Base-by-base conservation (phyloP, 2,329 filamentous ascomycete species). In the Tolypocladium ovalisporum region DNA sequence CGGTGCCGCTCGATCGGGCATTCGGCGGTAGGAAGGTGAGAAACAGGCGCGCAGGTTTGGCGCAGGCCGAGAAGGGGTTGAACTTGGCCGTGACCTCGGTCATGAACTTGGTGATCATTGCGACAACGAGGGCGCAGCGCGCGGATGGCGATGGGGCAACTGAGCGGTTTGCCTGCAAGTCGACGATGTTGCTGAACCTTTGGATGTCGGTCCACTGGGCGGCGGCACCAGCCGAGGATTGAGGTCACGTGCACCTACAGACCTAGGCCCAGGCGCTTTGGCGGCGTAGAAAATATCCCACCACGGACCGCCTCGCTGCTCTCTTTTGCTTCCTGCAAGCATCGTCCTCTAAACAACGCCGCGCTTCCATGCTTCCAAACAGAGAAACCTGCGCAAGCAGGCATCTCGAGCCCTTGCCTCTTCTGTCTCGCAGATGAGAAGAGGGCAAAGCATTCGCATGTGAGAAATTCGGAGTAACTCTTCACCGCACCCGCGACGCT, bases 1-100 rank as follows among this genome's bases (percentile, higher is more conserved):
- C 83, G 79, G 96, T 90, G 62, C 82, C 84, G 56, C 78, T 80
- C 57, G 79, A 75, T 56, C 91, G 85, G 59, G 91, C 91, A 66
- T 87, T 85, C 47, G 91, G 83, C 12, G 93, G 90, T 36, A 99
- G 84, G 62, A 88, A 81, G 36, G 89, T 87, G 64, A 97, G 89
- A 74, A 97, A 94, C 55, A 96, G 80, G 49, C 94, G 87, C 42
- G 90, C 92, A 29, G 92, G 87, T 69, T 90, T 91, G 61, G 90
- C 86, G 70, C 82, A 80, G 29, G 81, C 75, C 34, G 85, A 88
- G 82, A 97, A 97, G 42, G 94, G 93, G 75, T 96, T 96, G 84
- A 97, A 97, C 71, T 84, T 85, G 63, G 90, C 87, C 67, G 82
- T 85, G 66, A 97, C 85, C 71, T 90, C 84, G 71, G 91, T 93